Conservation (phyloP, 495 filamentous ascomycete genomes). For the Geopyxis carbonaria region DNA sequence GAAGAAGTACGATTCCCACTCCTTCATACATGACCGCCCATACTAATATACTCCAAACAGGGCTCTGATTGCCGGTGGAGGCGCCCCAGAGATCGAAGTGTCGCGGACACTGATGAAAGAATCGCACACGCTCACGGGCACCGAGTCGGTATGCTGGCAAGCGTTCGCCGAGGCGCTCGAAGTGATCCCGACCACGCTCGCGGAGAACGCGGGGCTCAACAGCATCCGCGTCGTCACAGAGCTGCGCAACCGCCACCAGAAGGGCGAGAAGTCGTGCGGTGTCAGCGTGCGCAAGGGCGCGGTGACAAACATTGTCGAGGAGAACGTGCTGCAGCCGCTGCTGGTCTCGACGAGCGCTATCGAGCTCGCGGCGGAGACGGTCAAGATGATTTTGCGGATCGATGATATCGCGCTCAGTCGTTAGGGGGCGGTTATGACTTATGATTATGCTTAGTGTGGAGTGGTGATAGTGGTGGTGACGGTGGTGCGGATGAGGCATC, state of each 20-base stretch:
- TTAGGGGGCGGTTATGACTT: too few species aligned
- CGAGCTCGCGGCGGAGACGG: conserved; percentile 89
- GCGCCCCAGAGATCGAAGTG: conserved; percentile 90
- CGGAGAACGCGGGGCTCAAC: conserved; percentile 93
- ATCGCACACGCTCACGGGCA: conserved; percentile 67
- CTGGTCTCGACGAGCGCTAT: conserved; percentile 94
- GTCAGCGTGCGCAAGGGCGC: conserved; percentile 95
- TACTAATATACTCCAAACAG: too few species aligned
- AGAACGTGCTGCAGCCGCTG: conserved; percentile 93
- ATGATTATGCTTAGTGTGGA: too few species aligned
- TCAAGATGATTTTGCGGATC: conserved; percentile 97
- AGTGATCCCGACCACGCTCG: conserved; percentile 88
- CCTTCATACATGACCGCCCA: not conserved
- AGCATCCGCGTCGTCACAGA: conserved; percentile 98
- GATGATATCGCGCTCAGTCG: conserved; percentile 61
- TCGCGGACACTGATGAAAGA: conserved; percentile 63
- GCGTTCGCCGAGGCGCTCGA: conserved; percentile 96
- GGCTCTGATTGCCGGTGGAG: conserved; percentile 87
- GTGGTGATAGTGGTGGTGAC: too few species aligned
- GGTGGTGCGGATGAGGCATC: too few species aligned
- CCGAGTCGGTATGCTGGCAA: conserved; percentile 95
- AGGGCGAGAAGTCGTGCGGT: conserved; percentile 87
- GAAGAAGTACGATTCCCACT: conserved; percentile 48
- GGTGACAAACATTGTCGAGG: conserved; percentile 81
- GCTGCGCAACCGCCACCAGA: conserved; percentile 76